Evolutionary conservation across 1,139 yeast species (phyloP).

Genomic region (Spathaspora sp.): DNA sequence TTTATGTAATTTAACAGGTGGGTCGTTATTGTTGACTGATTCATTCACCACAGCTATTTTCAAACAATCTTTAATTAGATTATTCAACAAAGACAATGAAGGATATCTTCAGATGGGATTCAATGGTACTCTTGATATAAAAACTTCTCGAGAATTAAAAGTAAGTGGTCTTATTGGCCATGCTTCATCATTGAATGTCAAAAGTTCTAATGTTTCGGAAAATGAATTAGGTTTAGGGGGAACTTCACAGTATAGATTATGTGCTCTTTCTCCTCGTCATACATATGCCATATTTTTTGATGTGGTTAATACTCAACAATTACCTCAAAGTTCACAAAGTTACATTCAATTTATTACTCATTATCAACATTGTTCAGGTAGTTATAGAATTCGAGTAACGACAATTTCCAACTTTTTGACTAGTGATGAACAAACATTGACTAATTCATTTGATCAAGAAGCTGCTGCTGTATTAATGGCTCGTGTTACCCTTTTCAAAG

Average conservation of each 20-base stretch:
- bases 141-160: slow-evolving; percentile 86
- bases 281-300: slow-evolving; percentile 89
- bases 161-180: slow-evolving; percentile 94
- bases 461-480: slow-evolving; percentile 98
- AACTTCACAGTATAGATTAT: slow-evolving; percentile 82
- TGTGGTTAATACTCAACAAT: slow-evolving; percentile 56
- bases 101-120: slow-evolving; percentile 87
- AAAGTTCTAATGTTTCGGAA: slow-evolving; percentile 77
- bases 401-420: slow-evolving; percentile 72
- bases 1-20: slow-evolving; percentile 88
- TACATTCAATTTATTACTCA: slow-evolving; percentile 72
- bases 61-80: slow-evolving; percentile 87
- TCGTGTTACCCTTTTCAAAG: slow-evolving; percentile 86
- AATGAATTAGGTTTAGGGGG: slow-evolving; percentile 93
- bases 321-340: slow-evolving; percentile 51
- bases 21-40: slow-evolving; percentile 86
- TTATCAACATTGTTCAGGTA: slow-evolving; percentile 78
- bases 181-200: slow-evolving; percentile 70
- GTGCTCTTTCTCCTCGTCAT: slow-evolving; percentile 81
- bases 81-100: slow-evolving; percentile 74
- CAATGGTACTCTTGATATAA: slow-evolving; percentile 80
- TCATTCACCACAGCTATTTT: slow-evolving; percentile 96
- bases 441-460: slow-evolving; percentile 91
- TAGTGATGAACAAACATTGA: slow-evolving; percentile 47
- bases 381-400: slow-evolving; percentile 87